phyloP scores from a whole-genome alignment of 441 rosid species.

The Populus hybrid region DNA sequence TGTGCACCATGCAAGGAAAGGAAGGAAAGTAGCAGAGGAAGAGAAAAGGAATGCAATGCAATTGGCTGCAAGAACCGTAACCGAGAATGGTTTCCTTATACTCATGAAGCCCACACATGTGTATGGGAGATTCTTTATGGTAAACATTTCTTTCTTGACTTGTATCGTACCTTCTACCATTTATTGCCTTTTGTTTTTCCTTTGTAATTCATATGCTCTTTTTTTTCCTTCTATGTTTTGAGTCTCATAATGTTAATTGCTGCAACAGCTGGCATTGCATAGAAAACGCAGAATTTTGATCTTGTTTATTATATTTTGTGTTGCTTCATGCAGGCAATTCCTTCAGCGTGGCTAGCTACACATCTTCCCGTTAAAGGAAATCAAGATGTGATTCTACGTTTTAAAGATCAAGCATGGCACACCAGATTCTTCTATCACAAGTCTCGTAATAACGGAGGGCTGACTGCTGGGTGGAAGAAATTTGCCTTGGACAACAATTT shows the following conservation, averaged over 20 bases:
- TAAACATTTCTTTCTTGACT: conserved; percentile 1
- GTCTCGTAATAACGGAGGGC: conserved; percentile 28
- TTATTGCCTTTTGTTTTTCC: background rate
- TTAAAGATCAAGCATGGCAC: conserved; percentile 31
- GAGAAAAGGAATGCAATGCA: conserved; percentile 18
- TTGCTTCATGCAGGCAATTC: conserved; percentile 31
- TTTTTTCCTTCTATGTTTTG: background rate
- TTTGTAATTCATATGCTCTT: background rate
- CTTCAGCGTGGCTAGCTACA: conserved; percentile 31
- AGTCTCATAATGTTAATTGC: background rate
- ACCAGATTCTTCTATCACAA: conserved; percentile 19
- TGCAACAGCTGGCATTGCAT: background rate
- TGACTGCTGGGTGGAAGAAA: conserved; percentile 43
- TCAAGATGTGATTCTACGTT: conserved; percentile 36
- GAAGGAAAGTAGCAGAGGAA: conserved; percentile 17
- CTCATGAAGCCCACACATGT: conserved; percentile 35
- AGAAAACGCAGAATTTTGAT: background rate
- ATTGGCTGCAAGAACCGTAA: conserved; percentile 21
- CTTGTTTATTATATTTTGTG: conserved; percentile 1
- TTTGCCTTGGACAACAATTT: conserved; percentile 39
- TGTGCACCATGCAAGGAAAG: background rate
- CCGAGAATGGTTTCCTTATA: conserved; percentile 20
- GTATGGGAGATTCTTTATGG: conserved; percentile 23
- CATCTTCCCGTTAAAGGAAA: conserved; percentile 24
- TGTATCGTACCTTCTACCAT: background rate